These are phyloP conservation scores for Pichia rugopelliculosa DNA, from an alignment of 805 yeast genomes.

Conservation along the genomic window DNA sequence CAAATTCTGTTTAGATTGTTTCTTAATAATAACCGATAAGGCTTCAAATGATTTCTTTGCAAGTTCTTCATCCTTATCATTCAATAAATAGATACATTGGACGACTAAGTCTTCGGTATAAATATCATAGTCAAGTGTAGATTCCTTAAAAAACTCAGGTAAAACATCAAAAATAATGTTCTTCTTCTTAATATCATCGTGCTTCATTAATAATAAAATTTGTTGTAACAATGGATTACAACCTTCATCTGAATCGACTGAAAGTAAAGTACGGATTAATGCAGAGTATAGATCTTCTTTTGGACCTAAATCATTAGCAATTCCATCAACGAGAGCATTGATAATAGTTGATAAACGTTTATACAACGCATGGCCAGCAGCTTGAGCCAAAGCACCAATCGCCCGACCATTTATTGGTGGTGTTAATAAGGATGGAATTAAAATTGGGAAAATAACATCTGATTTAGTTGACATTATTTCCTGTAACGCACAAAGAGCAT, in stretches of 20 bases:
- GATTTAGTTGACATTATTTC: conserved; percentile 89
- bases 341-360: conserved; percentile 67
- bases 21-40: conserved; percentile 56
- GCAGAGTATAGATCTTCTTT: conserved; percentile 40
- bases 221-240: conserved; percentile 80
- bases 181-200: conserved; percentile 61
- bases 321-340: conserved; percentile 61
- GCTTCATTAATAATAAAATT: conserved; percentile 64
- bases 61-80: conserved; percentile 55
- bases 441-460: conserved; percentile 86
- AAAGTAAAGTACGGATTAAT: conserved; percentile 60
- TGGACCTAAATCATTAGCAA: conserved; percentile 33
- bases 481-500: conserved; percentile 79
- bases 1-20: conserved; percentile 66
- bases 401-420: conserved; percentile 90
- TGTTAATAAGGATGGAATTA: conserved; percentile 74
- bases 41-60: conserved; percentile 62
- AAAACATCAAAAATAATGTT: conserved; percentile 58
- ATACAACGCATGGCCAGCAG: conserved; percentile 78
- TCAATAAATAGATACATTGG: conserved; percentile 62
- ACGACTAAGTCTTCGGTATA: conserved; percentile 72
- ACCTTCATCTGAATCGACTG: conserved; percentile 73
- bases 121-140: conserved; percentile 60
- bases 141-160: conserved; percentile 60
- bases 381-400: conserved; percentile 77